phyloP scores from a whole-genome alignment of 1,139 yeast species.

The Protomyces inundatus region DNA sequence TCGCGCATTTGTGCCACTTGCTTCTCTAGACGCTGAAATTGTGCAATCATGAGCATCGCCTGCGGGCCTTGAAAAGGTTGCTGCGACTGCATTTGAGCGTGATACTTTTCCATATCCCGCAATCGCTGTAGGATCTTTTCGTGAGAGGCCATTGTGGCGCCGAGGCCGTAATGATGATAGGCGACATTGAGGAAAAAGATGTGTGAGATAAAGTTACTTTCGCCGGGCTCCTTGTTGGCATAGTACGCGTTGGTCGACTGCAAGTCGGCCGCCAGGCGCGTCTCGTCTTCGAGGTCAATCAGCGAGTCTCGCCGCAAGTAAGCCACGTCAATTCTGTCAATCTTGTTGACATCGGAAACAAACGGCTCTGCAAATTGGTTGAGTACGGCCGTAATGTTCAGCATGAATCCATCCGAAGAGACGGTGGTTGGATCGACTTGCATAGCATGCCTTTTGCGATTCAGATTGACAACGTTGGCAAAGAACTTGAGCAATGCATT shows the following conservation, averaged over 20 bases:
- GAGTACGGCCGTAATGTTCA: constrained; percentile 64
- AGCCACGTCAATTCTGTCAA: constrained; percentile 69
- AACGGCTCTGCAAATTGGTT: constrained; percentile 78
- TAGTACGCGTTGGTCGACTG: constrained; percentile 62
- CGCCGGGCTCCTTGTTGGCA: constrained; percentile 37
- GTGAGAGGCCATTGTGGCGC: constrained; percentile 62
- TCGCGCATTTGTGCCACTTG: constrained; percentile 45
- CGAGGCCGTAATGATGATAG: constrained; percentile 81
- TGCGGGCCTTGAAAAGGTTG: constrained; percentile 35
- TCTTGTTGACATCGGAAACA: constrained; percentile 55
- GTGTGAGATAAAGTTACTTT: constrained; percentile 76
- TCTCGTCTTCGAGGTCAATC: constrained; percentile 68
- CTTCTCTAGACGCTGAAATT: constrained; percentile 46
- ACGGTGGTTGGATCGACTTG: constrained; percentile 66
- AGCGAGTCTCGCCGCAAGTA: constrained; percentile 50
- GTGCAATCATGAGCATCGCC: constrained; percentile 32
- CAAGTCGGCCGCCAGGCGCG: constrained; percentile 71
- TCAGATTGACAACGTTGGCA: constrained; percentile 64
- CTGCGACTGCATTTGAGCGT: constrained; percentile 44
- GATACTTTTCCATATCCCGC: constrained; percentile 51
- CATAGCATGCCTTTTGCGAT: constrained; percentile 82
- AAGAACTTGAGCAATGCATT: constrained; percentile 60
- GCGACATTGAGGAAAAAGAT: constrained; percentile 76
- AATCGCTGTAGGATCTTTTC: constrained; percentile 52
- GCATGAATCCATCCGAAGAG: constrained; percentile 77